Base-by-base conservation (phyloP, 2,329 filamentous ascomycete species). In the Parascedosporium putredinis region DNA sequence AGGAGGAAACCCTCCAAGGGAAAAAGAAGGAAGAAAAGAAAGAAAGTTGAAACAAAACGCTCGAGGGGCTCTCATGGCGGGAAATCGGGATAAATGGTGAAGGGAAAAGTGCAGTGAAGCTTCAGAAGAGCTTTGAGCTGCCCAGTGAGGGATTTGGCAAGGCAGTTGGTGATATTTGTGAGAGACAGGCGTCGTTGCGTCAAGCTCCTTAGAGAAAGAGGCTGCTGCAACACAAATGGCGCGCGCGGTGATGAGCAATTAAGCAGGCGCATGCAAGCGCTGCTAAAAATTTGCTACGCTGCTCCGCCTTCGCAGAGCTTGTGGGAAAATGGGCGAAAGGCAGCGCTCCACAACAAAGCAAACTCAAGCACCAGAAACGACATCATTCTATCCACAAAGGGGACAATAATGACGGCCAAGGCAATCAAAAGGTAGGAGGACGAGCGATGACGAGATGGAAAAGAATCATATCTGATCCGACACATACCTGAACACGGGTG, bases 401-500 rank as follows among this genome's bases (percentile, higher is more conserved):
- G n/a, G n/a, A n/a, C n/a, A n/a, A n/a, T n/a, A n/a, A n/a, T n/a
- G n/a, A n/a, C n/a, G n/a, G n/a, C n/a, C n/a, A n/a, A n/a, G n/a
- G n/a, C n/a, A n/a, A n/a, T n/a, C n/a, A 31, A 38, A 20, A 16
- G 45, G 45, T 18, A 10, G 36, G 5, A 33, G 23, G 3, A 45
- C 24, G 16, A 24, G 40, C 24, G 16, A 34, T 40, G 43, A 29
- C 23, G 18, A 38, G n/a, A 36, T 22, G 33, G 47, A 27, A 50
- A 44, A 46, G 46, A 52, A 31, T n/a, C 51, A 54, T 53, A 47
- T 53, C 57, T 48, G 50, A 53, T 49, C 45, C 23, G 45, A 48
- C 58, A 74, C 79, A 55, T 77, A 86, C 82, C 74, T 98, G 93
- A 55, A 98, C 93, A 68, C 89, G 81, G 52, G 93, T 98, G 67